Evolutionary conservation across 1,284 basidiomycete genomes (phyloP), one percentile per base, ranked within the genome.

Genomic region (Wolfiporia cocos): DNA sequence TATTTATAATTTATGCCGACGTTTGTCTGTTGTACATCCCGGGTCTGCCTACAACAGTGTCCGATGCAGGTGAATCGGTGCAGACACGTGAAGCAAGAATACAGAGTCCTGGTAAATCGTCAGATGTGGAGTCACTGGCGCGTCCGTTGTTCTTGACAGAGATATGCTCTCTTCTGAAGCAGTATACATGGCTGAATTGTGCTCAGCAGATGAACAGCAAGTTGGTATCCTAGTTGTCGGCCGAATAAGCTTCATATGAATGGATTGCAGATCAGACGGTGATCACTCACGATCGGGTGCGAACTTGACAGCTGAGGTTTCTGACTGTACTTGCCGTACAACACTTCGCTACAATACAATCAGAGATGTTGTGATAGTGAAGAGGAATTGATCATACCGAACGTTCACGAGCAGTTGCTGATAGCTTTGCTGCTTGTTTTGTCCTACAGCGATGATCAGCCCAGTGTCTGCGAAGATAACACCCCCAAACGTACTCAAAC

Each of bases 231-330:
- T 42, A 19, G 10, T 20, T 4, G n/a, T 6, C 20, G 24, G 32
- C 39, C 22, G 32, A 33, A 22, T 24, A 34, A 32, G 28, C 24
- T 17, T n/a, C n/a, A 19, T 28, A 12, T 17, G 22, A 12, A 37
- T 37, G 21, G 5, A 35, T 20, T 17, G 21, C 37, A 23, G 5
- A 34, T 31, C 4, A 14, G 23, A 20, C n/a, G 23, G 22, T 4
- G 31, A 39, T 20, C 2, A 65, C 71, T 53, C 53, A 84, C 85
- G 62, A 89, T 87, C 0, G 84, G 86, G 55, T 89, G 86, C 24
- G 86, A 88, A 51, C 77, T 74, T 32, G 84, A 84, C 28, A 87
- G 68, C 77, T 84, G 52, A 9, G 91, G 91, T 63, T 91, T 92
- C 71, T 94, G 92, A 39, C 74, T 78, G 59, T 93, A 94, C 59